Percentiles rank a stretch among this genome's conserved stretches.
Conservation (phyloP, 176 grass and related monocot genomes). For the Rhipidocladum racemiflorum region DNA sequence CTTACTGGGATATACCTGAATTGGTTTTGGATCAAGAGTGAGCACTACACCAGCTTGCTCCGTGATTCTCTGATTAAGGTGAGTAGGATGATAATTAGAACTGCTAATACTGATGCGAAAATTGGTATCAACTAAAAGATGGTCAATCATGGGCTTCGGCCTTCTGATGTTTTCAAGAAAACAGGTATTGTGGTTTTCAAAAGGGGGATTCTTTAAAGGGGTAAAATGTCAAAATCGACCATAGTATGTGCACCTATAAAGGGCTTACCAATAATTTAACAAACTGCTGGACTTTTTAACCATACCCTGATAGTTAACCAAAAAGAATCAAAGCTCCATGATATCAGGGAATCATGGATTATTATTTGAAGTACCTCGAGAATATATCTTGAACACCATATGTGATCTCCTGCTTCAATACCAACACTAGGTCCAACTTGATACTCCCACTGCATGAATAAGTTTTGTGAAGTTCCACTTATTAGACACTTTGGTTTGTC, state of each 20-base stretch:
- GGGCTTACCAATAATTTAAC: not conserved
- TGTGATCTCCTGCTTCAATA: slow-evolving; percentile 91
- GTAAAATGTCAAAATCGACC: not conserved
- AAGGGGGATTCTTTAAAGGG: not conserved
- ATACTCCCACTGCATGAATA: slow-evolving; percentile 92
- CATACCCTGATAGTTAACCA: not conserved
- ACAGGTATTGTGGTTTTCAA: not conserved
- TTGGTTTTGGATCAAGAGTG: slow-evolving; percentile 96
- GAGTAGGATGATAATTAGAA: slow-evolving; percentile 33
- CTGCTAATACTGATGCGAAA: not conserved
- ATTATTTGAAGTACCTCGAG: slow-evolving; percentile 71
- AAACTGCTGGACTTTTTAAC: not conserved
- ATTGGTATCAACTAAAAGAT: not conserved
- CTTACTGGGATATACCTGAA: slow-evolving; percentile 57
- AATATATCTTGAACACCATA: slow-evolving; percentile 98
- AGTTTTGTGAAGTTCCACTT: slow-evolving; percentile 8
- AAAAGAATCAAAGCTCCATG: not conserved
- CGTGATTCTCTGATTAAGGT: slow-evolving; percentile 81
- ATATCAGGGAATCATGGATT: not conserved
- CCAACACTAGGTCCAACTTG: slow-evolving; percentile 98
- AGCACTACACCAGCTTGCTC: slow-evolving; percentile 97
- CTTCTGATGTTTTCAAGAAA: not conserved
- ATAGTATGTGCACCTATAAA: not conserved
- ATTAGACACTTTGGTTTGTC: slow-evolving; percentile 23
- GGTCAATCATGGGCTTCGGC: not conserved